A percentile compares a stretch with the other conserved stretches of the same genome.
Conservation (phyloP, 495 filamentous ascomycete genomes). For the Neurospora sp. region DNA sequence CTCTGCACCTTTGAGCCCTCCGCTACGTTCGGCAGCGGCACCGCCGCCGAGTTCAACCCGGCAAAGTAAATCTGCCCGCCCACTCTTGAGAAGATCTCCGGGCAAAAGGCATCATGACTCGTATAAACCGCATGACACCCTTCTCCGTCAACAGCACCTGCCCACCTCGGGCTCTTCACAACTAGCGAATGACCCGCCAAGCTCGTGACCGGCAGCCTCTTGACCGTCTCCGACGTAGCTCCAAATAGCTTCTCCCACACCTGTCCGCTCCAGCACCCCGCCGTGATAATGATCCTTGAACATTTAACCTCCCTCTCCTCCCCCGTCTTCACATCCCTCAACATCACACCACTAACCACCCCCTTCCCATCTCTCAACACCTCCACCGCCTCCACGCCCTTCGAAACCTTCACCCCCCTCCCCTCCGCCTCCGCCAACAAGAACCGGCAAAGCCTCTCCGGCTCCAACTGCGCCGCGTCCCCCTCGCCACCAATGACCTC, state of each 20-base stretch:
- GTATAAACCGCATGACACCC: slow-evolving; percentile 65
- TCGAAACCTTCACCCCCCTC: slow-evolving; percentile 56
- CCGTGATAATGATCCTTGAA: slow-evolving; percentile 51
- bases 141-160: slow-evolving; percentile 16
- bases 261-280: slow-evolving; percentile 58
- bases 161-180: slow-evolving; percentile 52
- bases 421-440: slow-evolving; percentile 46
- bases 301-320: slow-evolving; percentile 46
- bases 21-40: slow-evolving; percentile 48
- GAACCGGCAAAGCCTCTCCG: slow-evolving; percentile 51
- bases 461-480: slow-evolving; percentile 58
- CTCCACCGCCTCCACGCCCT: slow-evolving; percentile 48
- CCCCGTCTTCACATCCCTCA: slow-evolving; percentile 35
- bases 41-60: slow-evolving; percentile 51
- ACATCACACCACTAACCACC: slow-evolving; percentile 37
- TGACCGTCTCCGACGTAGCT: slow-evolving; percentile 32
- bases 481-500: slow-evolving; percentile 55
- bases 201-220: slow-evolving; percentile 36
- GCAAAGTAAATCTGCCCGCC: slow-evolving; percentile 64
- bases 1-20: slow-evolving; percentile 36
- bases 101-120: slow-evolving; percentile 49
- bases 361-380: slow-evolving; percentile 37
- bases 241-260: slow-evolving; percentile 59
- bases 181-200: slow-evolving; percentile 67
- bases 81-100: slow-evolving; percentile 61